phyloP scores from a whole-genome alignment of 495 filamentous ascomycete species.

The Neurospora sp. region DNA sequence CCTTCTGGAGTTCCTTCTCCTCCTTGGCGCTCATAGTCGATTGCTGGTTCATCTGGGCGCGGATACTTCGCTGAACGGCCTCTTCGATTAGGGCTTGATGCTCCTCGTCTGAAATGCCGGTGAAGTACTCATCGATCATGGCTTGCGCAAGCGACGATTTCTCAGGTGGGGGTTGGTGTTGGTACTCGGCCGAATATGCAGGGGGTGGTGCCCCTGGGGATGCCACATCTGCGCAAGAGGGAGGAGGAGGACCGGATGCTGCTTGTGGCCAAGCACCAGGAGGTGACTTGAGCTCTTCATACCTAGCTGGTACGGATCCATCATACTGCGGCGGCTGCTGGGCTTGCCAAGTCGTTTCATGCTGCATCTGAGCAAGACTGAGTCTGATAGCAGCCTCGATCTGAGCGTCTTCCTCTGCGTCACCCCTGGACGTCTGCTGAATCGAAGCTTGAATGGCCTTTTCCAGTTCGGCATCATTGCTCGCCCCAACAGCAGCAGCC shows the following conservation, averaged over 20 bases:
- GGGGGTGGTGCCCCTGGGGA: neutral
- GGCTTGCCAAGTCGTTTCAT: slow-evolving; percentile 22
- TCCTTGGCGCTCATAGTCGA: slow-evolving; percentile 17
- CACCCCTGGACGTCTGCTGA: slow-evolving; percentile 53
- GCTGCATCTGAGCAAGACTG: slow-evolving; percentile 51
- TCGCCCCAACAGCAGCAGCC: neutral
- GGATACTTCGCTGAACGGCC: slow-evolving; percentile 45
- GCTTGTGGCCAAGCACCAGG: neutral
- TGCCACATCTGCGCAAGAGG: neutral
- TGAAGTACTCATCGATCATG: slow-evolving; percentile 18
- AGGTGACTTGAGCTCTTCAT: neutral
- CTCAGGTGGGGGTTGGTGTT: neutral
- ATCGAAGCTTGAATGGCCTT: slow-evolving; percentile 59
- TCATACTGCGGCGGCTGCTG: slow-evolving; percentile 6
- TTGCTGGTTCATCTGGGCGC: slow-evolving; percentile 19
- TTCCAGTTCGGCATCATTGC: slow-evolving; percentile 49
- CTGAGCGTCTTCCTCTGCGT: slow-evolving; percentile 53
- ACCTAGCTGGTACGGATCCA: neutral
- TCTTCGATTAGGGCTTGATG: slow-evolving; percentile 48
- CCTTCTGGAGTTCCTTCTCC: slow-evolving; percentile 39
- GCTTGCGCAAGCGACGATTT: neutral
- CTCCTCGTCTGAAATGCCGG: slow-evolving; percentile 37
- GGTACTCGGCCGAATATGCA: neutral
- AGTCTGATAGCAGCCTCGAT: slow-evolving; percentile 62
- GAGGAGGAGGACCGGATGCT: slow-evolving; percentile 2